Evolutionary conservation across 495 filamentous ascomycete genomes (phyloP).

Genomic region (Xeromyces bisporus): DNA sequence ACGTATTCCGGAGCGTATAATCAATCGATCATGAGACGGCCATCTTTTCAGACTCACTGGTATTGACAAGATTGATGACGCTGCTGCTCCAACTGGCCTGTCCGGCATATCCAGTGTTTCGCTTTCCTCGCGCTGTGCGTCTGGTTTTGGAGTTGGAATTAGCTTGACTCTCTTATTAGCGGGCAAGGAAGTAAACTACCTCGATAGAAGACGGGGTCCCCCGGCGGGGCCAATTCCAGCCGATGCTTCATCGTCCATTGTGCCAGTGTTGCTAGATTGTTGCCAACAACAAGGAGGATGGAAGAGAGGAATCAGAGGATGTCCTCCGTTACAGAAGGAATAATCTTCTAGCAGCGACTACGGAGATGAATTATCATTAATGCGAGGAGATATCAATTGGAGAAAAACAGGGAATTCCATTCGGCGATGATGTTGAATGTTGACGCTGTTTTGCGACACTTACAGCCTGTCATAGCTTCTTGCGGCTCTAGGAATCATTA

Average conservation of each 20-base stretch:
- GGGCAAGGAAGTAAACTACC: too few species aligned
- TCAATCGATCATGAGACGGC: conserved; percentile 1
- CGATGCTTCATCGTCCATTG: conserved; percentile 20
- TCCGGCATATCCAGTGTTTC: conserved; percentile 36
- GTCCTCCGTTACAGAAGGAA: too few species aligned
- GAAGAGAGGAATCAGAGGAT: too few species aligned
- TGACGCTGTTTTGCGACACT: not conserved
- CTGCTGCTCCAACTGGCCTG: conserved; percentile 81
- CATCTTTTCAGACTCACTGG: conserved; percentile 40
- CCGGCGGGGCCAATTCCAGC: conserved; percentile 13
- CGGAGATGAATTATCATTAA: too few species aligned
- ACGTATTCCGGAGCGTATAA: too few species aligned
- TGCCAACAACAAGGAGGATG: too few species aligned
- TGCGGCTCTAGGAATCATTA: too few species aligned
- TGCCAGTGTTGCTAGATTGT: conserved; percentile 3
- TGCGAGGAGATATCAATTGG: too few species aligned
- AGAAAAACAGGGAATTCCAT: conserved; percentile 1
- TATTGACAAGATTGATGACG: conserved; percentile 90
- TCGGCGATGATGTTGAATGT: not conserved
- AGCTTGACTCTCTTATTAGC: too few species aligned
- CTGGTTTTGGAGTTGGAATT: too few species aligned
- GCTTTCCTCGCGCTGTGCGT: conserved; percentile 30
- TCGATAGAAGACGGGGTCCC: conserved; percentile 9
- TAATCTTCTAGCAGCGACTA: too few species aligned
- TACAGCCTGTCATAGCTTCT: conserved; percentile 6